A percentile compares a stretch with the other conserved stretches of the same genome.
phyloP scores from a whole-genome alignment of 352 stramenopile species.

The Globisporangium acanthophoron region DNA sequence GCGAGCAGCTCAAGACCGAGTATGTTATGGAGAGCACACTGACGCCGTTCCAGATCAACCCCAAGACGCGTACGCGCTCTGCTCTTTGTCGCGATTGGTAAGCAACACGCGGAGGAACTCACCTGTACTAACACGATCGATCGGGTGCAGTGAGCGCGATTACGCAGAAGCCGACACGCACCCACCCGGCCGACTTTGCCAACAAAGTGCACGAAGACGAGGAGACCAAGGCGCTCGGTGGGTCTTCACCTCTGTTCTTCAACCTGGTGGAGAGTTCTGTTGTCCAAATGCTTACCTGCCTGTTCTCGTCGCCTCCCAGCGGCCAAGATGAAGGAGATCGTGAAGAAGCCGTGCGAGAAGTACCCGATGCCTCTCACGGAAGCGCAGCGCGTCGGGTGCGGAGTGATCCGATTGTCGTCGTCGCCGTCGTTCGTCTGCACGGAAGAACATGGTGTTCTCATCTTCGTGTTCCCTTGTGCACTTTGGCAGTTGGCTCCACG shows the following conservation, averaged over 20 bases:
- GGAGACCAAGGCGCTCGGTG: constrained; percentile 51
- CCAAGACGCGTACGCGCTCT: constrained; percentile 56
- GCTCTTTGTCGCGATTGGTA: neutral
- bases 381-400: constrained; percentile 62
- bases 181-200: constrained; percentile 67
- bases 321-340: constrained; percentile 55
- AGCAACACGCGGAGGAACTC: no score
- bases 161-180: constrained; percentile 69
- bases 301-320: constrained; percentile 9
- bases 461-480: neutral
- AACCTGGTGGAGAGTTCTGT: neutral
- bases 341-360: constrained; percentile 65
- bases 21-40: constrained; percentile 69
- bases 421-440: neutral
- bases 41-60: constrained; percentile 81
- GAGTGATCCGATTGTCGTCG: neutral
- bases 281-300: neutral
- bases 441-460: neutral
- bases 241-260: neutral
- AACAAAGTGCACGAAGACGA: constrained; percentile 49
- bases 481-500: constrained; percentile 53
- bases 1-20: constrained; percentile 83
- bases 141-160: constrained; percentile 57
- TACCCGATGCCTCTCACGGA: constrained; percentile 66
- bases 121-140: neutral